Evolutionary conservation across 208 protist species (phyloP), one percentile per base, ranked within the genome.

Genomic region (Novymonas esmeraldas): DNA sequence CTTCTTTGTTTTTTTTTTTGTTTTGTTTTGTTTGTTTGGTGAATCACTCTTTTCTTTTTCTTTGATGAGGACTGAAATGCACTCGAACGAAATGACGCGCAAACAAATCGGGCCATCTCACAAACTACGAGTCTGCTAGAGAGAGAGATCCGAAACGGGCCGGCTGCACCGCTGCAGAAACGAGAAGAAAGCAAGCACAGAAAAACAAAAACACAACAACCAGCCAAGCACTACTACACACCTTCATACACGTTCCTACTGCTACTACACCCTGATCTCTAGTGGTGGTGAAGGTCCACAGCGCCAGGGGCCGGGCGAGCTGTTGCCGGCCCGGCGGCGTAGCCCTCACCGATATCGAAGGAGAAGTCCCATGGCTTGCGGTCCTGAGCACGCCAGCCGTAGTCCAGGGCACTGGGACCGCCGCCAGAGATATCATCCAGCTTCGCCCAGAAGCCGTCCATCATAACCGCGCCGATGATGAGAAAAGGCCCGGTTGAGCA

Each of bases 291-390:
- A 29, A 93, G 76, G 50, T 93, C 84, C 9, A 92, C 82, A 16
- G 89, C 89, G 39, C 85, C 89, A n/a, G 85, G 76, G 18, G 89
- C 85, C 28, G 85, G 85, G 49, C 89, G 87, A 24, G 73, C 61
- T 18, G 81, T 81, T 26, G 89, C 76, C 16, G 89, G 85, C 57
- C 89, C 89, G 59, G 89, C 89, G 33, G 83, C 89, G 65, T 90
- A 95, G 10, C 90, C 90, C 70, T 95, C 90, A 84, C 90, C 90
- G 51, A 90, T 89, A 64, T 92, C 86, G 63, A 95, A 95, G 39
- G 82, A 76, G 73, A 95, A 95, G 71, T 95, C 87, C 90, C 90
- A 95, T 16, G 90, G 90, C 78, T 95, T 89, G 42, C 83, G 73
- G 64, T 89, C 86, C 56, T 89, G 67, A 20, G 79, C 81, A 51